phyloP scores from a whole-genome alignment of 805 yeast species.

The Saccharomycopsis sp. region DNA sequence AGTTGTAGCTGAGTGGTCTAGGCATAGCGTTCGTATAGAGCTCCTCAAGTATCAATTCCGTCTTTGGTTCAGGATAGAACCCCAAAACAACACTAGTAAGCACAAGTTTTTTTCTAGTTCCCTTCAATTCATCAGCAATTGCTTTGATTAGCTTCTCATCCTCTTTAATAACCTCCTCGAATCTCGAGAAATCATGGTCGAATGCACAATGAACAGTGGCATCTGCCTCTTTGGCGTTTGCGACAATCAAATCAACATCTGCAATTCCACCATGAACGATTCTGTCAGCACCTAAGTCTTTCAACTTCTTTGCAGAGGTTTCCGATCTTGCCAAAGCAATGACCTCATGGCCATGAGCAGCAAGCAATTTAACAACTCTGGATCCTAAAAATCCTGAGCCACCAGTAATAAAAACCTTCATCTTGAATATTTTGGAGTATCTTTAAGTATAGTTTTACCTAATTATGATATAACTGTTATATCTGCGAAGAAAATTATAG shows the following conservation, averaged over 20 bases:
- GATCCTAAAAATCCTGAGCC: constrained; percentile 33
- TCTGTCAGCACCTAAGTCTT: constrained; percentile 23
- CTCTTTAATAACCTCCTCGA: constrained; percentile 19
- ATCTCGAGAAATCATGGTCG: constrained; percentile 28
- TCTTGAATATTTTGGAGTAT: too few relatives aligned
- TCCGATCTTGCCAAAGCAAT: constrained; percentile 31
- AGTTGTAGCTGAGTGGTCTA: constrained; percentile 22
- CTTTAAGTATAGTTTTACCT: too few relatives aligned
- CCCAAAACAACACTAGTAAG: constrained; percentile 26
- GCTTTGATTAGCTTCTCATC: constrained; percentile 22
- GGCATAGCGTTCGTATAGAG: background rate
- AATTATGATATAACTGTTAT: too few relatives aligned
- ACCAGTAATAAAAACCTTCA: constrained; percentile 30
- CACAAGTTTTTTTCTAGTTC: constrained; percentile 28
- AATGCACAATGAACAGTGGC: constrained; percentile 35
- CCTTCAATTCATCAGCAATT: constrained; percentile 25
- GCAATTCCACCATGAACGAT: background rate
- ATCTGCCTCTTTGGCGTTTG: constrained; percentile 29
- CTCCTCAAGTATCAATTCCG: background rate
- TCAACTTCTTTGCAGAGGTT: constrained; percentile 26
- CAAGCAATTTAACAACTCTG: constrained; percentile 23
- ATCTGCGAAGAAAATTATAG: too few relatives aligned
- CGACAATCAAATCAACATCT: constrained; percentile 27
- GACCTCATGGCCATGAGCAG: constrained; percentile 27
- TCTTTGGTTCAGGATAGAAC: background rate